These are phyloP conservation scores for Salix suchowensis DNA, from an alignment of 345 rosid species.

Conservation along the genomic window DNA sequence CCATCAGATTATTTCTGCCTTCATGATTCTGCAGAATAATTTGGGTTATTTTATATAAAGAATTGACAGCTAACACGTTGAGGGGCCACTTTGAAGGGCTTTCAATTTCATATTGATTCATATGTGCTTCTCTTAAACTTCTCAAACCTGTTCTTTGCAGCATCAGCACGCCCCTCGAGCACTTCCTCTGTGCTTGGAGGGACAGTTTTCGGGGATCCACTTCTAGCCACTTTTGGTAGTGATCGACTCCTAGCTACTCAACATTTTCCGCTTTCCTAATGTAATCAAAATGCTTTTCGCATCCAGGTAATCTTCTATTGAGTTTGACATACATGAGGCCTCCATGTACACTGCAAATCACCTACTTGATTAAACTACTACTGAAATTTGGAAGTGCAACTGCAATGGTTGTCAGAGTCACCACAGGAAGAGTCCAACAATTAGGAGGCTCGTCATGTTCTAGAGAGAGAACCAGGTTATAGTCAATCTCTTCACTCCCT, in stretches of 20 bases:
- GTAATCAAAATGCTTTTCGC: constrained; percentile 21
- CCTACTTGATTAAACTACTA: constrained; percentile 19
- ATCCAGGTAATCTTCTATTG: constrained; percentile 39
- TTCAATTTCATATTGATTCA: constrained; percentile 32
- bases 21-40: constrained; percentile 41
- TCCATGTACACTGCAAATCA: constrained; percentile 49
- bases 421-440: constrained; percentile 76
- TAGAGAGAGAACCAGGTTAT: constrained; percentile 41
- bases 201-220: constrained; percentile 58
- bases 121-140: constrained; percentile 34
- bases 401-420: constrained; percentile 65
- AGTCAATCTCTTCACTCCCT: constrained; percentile 60
- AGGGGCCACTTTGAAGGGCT: constrained; percentile 63
- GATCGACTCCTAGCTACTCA: constrained; percentile 63
- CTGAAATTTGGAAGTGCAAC: constrained; percentile 53
- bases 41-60: constrained; percentile 61
- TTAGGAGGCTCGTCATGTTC: constrained; percentile 56
- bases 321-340: constrained; percentile 46
- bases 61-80: constrained; percentile 61
- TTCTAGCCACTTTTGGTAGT: constrained; percentile 64
- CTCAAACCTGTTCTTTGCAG: constrained; percentile 40
- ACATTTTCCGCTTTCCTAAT: constrained; percentile 48
- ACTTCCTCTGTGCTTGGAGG: constrained; percentile 37
- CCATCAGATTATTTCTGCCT: constrained; percentile 20
- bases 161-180: constrained; percentile 45